These are phyloP conservation scores for Penicillium polonicum DNA, from an alignment of 2,329 filamentous ascomycete species.

Conservation along the genomic window DNA sequence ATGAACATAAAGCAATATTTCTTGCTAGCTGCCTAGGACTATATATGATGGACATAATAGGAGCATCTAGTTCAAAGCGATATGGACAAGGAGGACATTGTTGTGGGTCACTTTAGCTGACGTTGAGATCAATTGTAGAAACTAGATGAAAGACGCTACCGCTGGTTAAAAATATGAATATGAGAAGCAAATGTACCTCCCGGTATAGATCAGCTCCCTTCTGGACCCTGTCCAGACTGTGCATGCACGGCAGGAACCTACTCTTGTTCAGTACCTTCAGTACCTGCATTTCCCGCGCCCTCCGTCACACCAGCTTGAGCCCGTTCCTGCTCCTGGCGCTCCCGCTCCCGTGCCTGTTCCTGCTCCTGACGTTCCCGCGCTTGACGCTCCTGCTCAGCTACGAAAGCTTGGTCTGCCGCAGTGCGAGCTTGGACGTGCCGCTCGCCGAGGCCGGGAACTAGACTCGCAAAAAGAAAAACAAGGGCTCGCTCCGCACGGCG, in stretches of 20 bases:
- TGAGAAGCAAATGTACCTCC: background rate
- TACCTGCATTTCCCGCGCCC: background rate
- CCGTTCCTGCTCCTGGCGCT: background rate
- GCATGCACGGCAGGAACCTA: background rate
- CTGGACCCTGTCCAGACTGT: background rate
- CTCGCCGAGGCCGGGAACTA: conserved; percentile 63
- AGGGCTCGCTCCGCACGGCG: conserved; percentile 55
- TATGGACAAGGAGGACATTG: background rate
- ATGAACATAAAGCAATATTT: no score
- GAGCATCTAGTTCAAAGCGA: background rate
- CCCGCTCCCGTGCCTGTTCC: background rate
- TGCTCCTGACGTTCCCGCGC: conserved; percentile 9
- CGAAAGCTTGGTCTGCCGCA: conserved; percentile 46
- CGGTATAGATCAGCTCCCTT: background rate
- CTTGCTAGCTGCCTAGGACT: background rate
- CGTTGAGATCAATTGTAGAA: background rate
- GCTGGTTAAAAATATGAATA: background rate
- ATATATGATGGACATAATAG: background rate
- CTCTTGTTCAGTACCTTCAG: background rate
- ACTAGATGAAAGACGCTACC: background rate
- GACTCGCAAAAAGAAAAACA: conserved; percentile 62
- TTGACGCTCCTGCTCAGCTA: conserved; percentile 9
- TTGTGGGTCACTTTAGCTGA: no score
- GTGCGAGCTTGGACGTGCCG: conserved; percentile 58
- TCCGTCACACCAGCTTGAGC: background rate